These are phyloP conservation scores for Melaleuca alternifolia DNA, from an alignment of 345 rosid genomes.

Conservation along the genomic window DNA sequence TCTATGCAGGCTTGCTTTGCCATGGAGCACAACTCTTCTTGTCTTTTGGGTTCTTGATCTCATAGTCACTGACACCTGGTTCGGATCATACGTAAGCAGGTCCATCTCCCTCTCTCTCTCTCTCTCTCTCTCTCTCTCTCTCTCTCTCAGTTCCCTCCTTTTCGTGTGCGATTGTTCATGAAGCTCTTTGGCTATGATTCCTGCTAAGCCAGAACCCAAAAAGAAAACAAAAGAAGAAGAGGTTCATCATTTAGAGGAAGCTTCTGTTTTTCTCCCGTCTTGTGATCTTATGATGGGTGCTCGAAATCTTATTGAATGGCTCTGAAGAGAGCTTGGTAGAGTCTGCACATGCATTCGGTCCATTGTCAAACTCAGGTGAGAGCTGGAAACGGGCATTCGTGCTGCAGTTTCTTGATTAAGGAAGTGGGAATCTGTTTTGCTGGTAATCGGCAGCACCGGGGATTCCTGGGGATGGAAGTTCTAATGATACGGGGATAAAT, in stretches of 20 bases:
- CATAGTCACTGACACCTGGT: neutral
- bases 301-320: neutral
- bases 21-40: neutral
- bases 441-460: neutral
- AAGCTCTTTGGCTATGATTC: neutral
- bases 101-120: neutral
- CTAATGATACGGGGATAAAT: neutral
- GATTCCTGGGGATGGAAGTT: neutral
- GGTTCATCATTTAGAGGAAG: neutral
- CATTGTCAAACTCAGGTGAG: neutral
- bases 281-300: neutral
- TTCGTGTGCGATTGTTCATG: neutral
- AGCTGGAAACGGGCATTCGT: too few species aligned
- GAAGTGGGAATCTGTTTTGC: neutral
- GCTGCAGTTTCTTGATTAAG: neutral
- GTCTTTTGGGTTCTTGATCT: neutral
- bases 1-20: neutral
- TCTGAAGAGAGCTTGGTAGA: neutral
- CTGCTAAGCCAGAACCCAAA: neutral
- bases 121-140: neutral
- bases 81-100: neutral
- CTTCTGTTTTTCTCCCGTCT: neutral
- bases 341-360: neutral
- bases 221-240: neutral
- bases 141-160: neutral